These are phyloP conservation scores for Hypomyces perniciosus DNA, from an alignment of 2,329 filamentous ascomycete genomes.

Conservation along the genomic window DNA sequence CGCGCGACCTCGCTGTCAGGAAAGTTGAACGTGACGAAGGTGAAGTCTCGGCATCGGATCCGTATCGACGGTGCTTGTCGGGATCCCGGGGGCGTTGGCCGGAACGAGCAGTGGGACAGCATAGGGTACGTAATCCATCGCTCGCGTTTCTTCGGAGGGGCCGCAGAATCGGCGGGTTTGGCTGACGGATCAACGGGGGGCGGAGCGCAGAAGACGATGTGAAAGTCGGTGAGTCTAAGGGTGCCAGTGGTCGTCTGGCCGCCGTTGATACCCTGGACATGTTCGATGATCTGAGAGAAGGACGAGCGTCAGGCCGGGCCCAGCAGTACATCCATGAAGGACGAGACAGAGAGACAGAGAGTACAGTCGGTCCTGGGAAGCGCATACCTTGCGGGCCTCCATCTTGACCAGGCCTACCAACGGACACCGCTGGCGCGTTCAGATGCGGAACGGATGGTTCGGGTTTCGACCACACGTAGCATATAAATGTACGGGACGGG, in stretches of 20 bases:
- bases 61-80: constrained; percentile 75
- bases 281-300: constrained; percentile 41
- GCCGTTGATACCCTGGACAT: constrained; percentile 55
- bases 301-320: constrained; percentile 4
- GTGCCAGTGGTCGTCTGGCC: constrained; percentile 52
- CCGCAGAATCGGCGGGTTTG: constrained; percentile 16
- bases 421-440: not conserved
- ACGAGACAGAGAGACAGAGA: not conserved
- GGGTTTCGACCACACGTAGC: not conserved
- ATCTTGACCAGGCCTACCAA: constrained; percentile 20
- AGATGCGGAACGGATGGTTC: constrained; percentile 2
- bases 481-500: not conserved
- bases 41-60: constrained; percentile 87
- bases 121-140: constrained; percentile 95
- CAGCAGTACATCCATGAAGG: not conserved
- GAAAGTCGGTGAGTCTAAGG: constrained; percentile 57
- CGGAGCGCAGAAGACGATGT: constrained; percentile 47
- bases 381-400: constrained; percentile 38
- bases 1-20: constrained; percentile 64
- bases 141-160: constrained; percentile 47
- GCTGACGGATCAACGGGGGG: constrained; percentile 28
- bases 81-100: constrained; percentile 64
- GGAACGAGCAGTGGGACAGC: constrained; percentile 72
- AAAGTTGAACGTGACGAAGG: constrained; percentile 88
- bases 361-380: not conserved